These are phyloP conservation scores for Penicillium riverlandense DNA, from an alignment of 495 filamentous ascomycete species.

Conservation along the genomic window DNA sequence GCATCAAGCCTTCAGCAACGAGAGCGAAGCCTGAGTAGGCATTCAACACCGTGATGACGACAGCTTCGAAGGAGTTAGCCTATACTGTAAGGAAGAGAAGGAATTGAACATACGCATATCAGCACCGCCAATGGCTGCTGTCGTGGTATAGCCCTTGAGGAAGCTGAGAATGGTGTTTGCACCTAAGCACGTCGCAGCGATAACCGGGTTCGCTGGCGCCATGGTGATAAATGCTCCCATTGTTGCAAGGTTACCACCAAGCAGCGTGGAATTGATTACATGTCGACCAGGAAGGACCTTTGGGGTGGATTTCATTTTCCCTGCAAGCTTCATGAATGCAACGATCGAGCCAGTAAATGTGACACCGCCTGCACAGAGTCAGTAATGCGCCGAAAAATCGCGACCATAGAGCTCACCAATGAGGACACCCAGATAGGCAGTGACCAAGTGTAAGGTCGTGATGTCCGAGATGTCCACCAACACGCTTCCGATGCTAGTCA, in stretches of 20 bases:
- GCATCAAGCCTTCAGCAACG: slow-evolving; percentile 79
- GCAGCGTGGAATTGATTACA: slow-evolving; percentile 58
- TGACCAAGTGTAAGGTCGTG: slow-evolving; percentile 67
- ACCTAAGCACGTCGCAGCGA: slow-evolving; percentile 65
- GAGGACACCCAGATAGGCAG: slow-evolving; percentile 71
- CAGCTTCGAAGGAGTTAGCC: slow-evolving; percentile 22
- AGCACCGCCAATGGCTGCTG: slow-evolving; percentile 74
- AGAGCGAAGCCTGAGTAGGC: slow-evolving; percentile 80
- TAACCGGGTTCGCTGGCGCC: slow-evolving; percentile 63
- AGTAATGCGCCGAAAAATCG: too few species aligned
- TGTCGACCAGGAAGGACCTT: slow-evolving; percentile 63
- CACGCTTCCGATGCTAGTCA: slow-evolving; percentile 77
- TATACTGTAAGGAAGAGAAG: too few species aligned
- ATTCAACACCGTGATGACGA: slow-evolving; percentile 79
- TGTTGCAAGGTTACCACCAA: slow-evolving; percentile 65
- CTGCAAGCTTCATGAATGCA: slow-evolving; percentile 72
- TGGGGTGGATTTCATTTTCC: slow-evolving; percentile 67
- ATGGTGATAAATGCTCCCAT: slow-evolving; percentile 73
- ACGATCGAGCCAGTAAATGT: slow-evolving; percentile 82
- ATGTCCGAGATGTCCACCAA: slow-evolving; percentile 60
- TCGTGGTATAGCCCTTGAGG: slow-evolving; percentile 75
- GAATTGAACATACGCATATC: slow-evolving; percentile 49
- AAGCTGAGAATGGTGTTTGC: slow-evolving; percentile 71
- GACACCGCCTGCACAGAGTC: slow-evolving; percentile 40
- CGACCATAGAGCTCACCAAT: slow-evolving; percentile 34